Conservation (phyloP, 768 basidiomycete genomes). For the Naganishia friedmannii region DNA sequence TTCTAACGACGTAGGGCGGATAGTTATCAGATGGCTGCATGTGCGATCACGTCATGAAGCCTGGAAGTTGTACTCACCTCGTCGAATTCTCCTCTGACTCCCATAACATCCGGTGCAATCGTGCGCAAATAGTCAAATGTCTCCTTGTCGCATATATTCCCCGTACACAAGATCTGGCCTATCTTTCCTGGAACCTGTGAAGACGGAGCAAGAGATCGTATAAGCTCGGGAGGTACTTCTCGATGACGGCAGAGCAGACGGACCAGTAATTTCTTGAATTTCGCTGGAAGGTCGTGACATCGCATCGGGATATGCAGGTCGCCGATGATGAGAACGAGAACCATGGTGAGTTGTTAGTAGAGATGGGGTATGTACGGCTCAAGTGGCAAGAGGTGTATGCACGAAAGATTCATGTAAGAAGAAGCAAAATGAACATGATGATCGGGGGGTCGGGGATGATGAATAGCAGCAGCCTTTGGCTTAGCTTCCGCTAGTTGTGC, state of each 20-base stretch:
- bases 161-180: constrained; percentile 94
- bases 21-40: too few species aligned
- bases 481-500: constrained; percentile 7
- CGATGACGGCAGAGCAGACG: constrained; percentile 25
- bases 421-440: too few species aligned
- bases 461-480: too few species aligned
- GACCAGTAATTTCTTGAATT: constrained; percentile 92
- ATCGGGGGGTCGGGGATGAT: not conserved
- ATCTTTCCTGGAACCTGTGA: constrained; percentile 81
- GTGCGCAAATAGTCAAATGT: constrained; percentile 94
- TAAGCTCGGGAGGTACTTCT: not conserved
- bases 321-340: constrained; percentile 92
- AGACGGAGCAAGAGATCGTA: not conserved
- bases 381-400: not conserved
- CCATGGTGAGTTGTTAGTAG: constrained; percentile 58
- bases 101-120: constrained; percentile 86
- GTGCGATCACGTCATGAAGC: not conserved
- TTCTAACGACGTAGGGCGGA: constrained; percentile 52
- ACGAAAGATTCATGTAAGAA: too few species aligned
- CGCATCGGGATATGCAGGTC: constrained; percentile 93
- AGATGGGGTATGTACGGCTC: not conserved
- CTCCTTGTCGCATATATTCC: constrained; percentile 95
- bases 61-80: constrained; percentile 60
- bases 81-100: constrained; percentile 92
- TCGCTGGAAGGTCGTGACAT: constrained; percentile 80